phyloP scores from a whole-genome alignment of 176 grass and related monocot genomes.

The Melocanna baccifera region DNA sequence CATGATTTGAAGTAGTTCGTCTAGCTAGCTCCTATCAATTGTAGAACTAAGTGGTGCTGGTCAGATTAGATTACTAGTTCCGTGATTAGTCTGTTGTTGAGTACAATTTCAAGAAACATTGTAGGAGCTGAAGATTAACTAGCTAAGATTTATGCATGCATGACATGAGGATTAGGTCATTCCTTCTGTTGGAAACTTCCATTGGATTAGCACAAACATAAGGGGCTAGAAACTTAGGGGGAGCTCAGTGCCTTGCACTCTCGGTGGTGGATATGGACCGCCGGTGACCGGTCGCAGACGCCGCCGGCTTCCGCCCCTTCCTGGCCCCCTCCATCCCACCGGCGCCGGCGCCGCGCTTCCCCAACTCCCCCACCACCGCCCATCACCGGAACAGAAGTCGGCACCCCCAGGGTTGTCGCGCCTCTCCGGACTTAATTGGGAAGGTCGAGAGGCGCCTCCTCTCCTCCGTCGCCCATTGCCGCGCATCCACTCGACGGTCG shows the following conservation, averaged over 20 bases:
- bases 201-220: not conserved
- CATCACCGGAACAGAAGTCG: not conserved
- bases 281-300: not conserved
- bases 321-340: not conserved
- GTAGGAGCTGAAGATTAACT: not conserved
- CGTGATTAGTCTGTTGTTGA: not conserved
- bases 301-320: not conserved
- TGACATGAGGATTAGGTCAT: conserved; percentile 19
- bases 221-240: no score
- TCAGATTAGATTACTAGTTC: not conserved
- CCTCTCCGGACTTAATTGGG: not conserved
- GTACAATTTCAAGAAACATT: not conserved
- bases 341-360: not conserved
- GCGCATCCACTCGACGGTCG: no score
- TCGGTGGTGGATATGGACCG: not conserved
- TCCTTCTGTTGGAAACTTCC: not conserved
- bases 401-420: not conserved
- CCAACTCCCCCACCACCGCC: not conserved
- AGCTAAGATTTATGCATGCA: not conserved
- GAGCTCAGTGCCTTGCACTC: not conserved
- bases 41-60: not conserved
- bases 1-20: conserved; percentile 22
- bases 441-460: no score
- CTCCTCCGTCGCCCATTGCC: no score
- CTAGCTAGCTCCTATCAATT: not conserved